Evolutionary conservation across 2,329 filamentous ascomycete species (phyloP).

Genomic region (Phialophora verrucosa): DNA sequence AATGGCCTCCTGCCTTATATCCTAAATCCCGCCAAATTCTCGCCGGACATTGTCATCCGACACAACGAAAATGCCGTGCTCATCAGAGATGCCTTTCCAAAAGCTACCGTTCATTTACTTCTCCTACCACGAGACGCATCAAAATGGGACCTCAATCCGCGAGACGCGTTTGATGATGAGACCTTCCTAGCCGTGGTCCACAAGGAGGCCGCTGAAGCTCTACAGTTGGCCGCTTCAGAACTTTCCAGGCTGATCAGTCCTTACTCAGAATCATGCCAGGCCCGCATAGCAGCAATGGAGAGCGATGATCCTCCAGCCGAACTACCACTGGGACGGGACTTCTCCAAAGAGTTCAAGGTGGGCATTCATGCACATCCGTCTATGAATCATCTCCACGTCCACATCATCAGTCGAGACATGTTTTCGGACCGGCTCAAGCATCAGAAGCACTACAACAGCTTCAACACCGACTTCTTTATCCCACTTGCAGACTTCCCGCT

Average conservation of each 20-base stretch:
- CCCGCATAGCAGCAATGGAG: slow-evolving; percentile 69
- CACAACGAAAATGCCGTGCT: slow-evolving; percentile 72
- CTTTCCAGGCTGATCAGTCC: slow-evolving; percentile 34
- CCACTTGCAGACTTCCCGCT: slow-evolving; percentile 80
- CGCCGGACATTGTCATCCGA: slow-evolving; percentile 65
- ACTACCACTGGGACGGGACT: slow-evolving; percentile 76
- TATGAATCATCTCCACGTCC: slow-evolving; percentile 91
- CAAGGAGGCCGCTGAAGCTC: slow-evolving; percentile 66
- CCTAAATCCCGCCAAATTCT: slow-evolving; percentile 64
- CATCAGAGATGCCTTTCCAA: slow-evolving; percentile 85
- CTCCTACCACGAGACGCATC: slow-evolving; percentile 75
- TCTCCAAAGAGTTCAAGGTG: slow-evolving; percentile 72
- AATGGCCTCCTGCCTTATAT: slow-evolving; percentile 68
- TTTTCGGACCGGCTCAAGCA: slow-evolving; percentile 74
- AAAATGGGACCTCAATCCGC: slow-evolving; percentile 71
- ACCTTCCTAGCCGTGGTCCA: slow-evolving; percentile 70
- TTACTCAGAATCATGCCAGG: slow-evolving; percentile 65
- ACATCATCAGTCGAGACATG: slow-evolving; percentile 83
- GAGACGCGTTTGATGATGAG: slow-evolving; percentile 74
- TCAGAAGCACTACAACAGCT: slow-evolving; percentile 90
- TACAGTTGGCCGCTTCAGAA: slow-evolving; percentile 61
- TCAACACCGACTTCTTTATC: slow-evolving; percentile 84
- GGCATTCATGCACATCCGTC: slow-evolving; percentile 88
- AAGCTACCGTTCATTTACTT: slow-evolving; percentile 81
- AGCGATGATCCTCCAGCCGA: slow-evolving; percentile 49